Conservation (phyloP, 257 asterid genomes). For the Primulina eburnea region DNA sequence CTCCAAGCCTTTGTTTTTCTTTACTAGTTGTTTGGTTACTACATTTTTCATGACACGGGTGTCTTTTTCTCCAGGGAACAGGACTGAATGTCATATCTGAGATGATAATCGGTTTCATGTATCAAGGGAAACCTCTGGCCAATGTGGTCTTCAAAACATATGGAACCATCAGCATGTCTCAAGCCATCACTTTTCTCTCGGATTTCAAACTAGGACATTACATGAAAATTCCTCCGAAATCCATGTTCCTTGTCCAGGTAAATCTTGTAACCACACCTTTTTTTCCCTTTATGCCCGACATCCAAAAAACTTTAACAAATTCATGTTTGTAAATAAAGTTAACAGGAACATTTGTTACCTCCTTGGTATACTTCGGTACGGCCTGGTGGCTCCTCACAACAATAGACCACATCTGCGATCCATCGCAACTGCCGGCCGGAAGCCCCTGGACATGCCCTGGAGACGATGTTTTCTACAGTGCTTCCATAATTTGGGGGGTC, state of each 20-base stretch:
- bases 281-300: background rate
- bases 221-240: slow-evolving; percentile 74
- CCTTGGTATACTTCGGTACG: slow-evolving; percentile 56
- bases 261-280: background rate
- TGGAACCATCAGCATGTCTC: slow-evolving; percentile 57
- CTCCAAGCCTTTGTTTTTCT: too few relatives aligned
- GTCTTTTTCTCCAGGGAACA: slow-evolving; percentile 31
- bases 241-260: slow-evolving; percentile 74
- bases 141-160: slow-evolving; percentile 60
- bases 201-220: slow-evolving; percentile 77
- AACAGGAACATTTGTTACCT: slow-evolving; percentile 55
- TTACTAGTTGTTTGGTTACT: background rate
- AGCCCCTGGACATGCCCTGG: slow-evolving; percentile 91
- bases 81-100: slow-evolving; percentile 60
- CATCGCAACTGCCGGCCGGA: slow-evolving; percentile 43
- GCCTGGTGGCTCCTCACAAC: slow-evolving; percentile 74
- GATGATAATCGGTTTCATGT: slow-evolving; percentile 64
- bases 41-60: background rate
- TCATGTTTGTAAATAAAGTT: slow-evolving; percentile 28
- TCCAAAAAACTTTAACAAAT: slow-evolving; percentile 1
- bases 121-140: slow-evolving; percentile 68
- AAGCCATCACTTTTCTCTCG: slow-evolving; percentile 55
- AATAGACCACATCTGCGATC: slow-evolving; percentile 49
- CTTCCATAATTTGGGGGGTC: slow-evolving; percentile 80
- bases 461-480: slow-evolving; percentile 72